Percentiles rank a stretch among this genome's conserved stretches.
phyloP scores from a whole-genome alignment of 2,329 filamentous ascomycete species.

The Beauveria caledonica region DNA sequence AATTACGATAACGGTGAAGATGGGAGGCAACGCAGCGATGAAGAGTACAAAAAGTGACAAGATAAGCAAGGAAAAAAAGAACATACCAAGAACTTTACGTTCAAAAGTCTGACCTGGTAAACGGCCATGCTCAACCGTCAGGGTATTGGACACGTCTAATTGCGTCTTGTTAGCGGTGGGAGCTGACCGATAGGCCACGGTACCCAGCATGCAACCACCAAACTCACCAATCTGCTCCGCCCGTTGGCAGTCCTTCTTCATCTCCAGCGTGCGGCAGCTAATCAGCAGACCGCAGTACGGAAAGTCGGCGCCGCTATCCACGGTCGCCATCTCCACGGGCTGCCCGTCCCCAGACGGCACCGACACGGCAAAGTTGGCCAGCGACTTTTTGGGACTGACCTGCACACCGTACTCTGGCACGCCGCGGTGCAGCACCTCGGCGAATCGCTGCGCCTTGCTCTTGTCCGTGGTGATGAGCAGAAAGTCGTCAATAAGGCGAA shows the following conservation, averaged over 20 bases:
- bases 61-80: not conserved
- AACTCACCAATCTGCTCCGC: slow-evolving; percentile 41
- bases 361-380: slow-evolving; percentile 70
- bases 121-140: slow-evolving; percentile 71
- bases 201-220: not conserved
- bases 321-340: slow-evolving; percentile 34
- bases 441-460: slow-evolving; percentile 60
- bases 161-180: not conserved
- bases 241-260: slow-evolving; percentile 59
- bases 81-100: slow-evolving; percentile 64
- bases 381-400: slow-evolving; percentile 69
- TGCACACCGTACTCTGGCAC: slow-evolving; percentile 71
- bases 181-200: not conserved
- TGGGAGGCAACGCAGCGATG: too few species aligned
- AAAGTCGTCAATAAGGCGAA: slow-evolving; percentile 89
- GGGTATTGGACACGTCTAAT: slow-evolving; percentile 50
- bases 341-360: slow-evolving; percentile 30
- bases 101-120: slow-evolving; percentile 70
- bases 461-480: slow-evolving; percentile 70
- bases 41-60: not conserved
- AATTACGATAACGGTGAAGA: too few species aligned
- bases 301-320: slow-evolving; percentile 44
- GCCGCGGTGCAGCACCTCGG: slow-evolving; percentile 72
- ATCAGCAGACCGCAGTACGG: slow-evolving; percentile 84
- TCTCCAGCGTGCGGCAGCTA: slow-evolving; percentile 63